A percentile compares a stretch with the other conserved stretches of the same genome.
Evolutionary conservation across 2,329 filamentous ascomycete species (phyloP).

Genomic region (Alternaria viburni): DNA sequence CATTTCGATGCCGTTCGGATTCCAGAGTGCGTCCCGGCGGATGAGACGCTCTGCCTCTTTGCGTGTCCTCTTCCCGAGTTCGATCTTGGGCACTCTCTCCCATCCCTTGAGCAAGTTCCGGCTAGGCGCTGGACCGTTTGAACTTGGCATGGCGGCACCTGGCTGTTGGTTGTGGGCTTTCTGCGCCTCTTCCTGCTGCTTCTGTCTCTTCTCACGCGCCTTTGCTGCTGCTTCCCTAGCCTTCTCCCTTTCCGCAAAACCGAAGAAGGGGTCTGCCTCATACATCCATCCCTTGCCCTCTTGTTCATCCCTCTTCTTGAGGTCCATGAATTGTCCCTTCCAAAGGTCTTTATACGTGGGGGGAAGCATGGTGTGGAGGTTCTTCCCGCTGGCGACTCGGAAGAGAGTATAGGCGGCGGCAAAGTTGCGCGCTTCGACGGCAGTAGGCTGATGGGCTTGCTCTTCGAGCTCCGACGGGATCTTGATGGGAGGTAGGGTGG

Average conservation of each 20-base stretch:
- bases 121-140: slow-evolving; percentile 39
- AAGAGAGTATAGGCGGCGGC: slow-evolving; percentile 92
- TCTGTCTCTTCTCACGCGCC: slow-evolving; percentile 70
- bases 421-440: slow-evolving; percentile 90
- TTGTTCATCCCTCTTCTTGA: slow-evolving; percentile 82
- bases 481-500: slow-evolving; percentile 79
- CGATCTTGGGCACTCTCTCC: slow-evolving; percentile 85
- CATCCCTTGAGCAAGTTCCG: slow-evolving; percentile 71
- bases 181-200: slow-evolving; percentile 62
- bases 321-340: slow-evolving; percentile 82
- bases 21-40: slow-evolving; percentile 82
- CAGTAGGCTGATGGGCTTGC: slow-evolving; percentile 75
- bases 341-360: slow-evolving; percentile 88
- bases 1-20: slow-evolving; percentile 76
- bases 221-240: slow-evolving; percentile 78
- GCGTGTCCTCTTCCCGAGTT: slow-evolving; percentile 85
- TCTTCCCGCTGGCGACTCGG: slow-evolving; percentile 92
- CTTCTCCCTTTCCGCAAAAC: slow-evolving; percentile 78
- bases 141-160: slow-evolving; percentile 37
- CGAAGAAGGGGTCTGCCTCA: slow-evolving; percentile 90
- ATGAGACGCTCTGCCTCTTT: slow-evolving; percentile 80
- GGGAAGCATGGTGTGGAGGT: slow-evolving; percentile 91
- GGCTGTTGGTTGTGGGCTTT: slow-evolving; percentile 64
- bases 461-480: slow-evolving; percentile 78
- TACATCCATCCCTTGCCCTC: slow-evolving; percentile 87